phyloP scores from a whole-genome alignment of 2,329 filamentous ascomycete species.

The Xylaria digitata region DNA sequence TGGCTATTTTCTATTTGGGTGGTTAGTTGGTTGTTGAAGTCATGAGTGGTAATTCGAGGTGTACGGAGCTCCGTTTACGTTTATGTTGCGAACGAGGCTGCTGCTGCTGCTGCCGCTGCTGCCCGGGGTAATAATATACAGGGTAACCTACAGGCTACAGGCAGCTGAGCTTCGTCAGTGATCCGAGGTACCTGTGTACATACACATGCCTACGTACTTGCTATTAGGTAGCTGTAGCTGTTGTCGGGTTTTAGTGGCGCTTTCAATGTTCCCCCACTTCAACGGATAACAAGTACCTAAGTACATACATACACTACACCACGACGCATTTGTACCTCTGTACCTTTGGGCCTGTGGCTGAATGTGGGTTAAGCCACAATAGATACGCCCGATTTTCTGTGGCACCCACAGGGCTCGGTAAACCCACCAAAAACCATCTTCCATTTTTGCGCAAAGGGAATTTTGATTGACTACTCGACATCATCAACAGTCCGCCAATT shows the following conservation, averaged over 20 bases:
- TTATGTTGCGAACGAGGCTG: constrained; percentile 36
- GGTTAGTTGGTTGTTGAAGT: neutral
- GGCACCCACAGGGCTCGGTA: constrained; percentile 49
- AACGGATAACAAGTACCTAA: constrained; percentile 1
- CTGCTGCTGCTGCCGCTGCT: constrained; percentile 34
- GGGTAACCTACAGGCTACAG: no score
- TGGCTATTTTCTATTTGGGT: no score
- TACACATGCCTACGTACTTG: neutral
- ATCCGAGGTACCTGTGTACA: constrained; percentile 16
- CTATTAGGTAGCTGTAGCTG: neutral
- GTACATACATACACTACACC: neutral
- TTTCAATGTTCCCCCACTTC: neutral
- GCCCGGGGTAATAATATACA: neutral
- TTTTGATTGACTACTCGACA: constrained; percentile 43
- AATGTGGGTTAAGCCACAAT: constrained; percentile 31
- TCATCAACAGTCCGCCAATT: constrained; percentile 45
- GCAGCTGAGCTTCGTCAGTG: constrained; percentile 49
- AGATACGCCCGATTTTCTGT: constrained; percentile 40
- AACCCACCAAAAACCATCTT: constrained; percentile 51
- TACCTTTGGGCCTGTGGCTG: constrained; percentile 27
- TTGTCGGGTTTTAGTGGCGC: constrained; percentile 14
- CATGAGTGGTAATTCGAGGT: constrained; percentile 8
- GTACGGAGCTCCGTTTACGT: constrained; percentile 4
- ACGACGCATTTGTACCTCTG: constrained; percentile 5
- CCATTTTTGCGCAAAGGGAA: constrained; percentile 49